phyloP scores from a whole-genome alignment of 495 filamentous ascomycete species.

The Trichocladium uniseriatum region DNA sequence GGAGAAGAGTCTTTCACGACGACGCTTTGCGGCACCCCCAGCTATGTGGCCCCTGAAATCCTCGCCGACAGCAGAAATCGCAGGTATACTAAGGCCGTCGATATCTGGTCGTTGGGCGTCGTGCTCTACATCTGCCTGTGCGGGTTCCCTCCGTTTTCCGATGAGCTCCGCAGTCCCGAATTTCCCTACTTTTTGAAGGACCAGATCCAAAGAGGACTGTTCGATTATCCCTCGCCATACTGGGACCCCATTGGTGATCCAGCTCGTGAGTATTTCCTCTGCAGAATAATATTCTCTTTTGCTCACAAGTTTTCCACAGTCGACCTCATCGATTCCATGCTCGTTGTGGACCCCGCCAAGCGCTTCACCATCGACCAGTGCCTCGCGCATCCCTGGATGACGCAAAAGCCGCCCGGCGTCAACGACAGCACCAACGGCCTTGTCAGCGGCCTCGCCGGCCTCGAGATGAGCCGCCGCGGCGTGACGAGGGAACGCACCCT shows the following conservation, averaged over 20 bases:
- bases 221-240: slow-evolving; percentile 94
- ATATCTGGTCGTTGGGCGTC: slow-evolving; percentile 94
- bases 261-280: slow-evolving; percentile 41
- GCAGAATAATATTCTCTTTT: background rate
- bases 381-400: slow-evolving; percentile 86
- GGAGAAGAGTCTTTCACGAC: slow-evolving; percentile 98
- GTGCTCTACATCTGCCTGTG: slow-evolving; percentile 99
- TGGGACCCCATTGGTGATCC: slow-evolving; percentile 91
- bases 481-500: slow-evolving; percentile 74
- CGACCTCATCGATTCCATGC: slow-evolving; percentile 92
- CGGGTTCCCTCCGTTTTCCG: slow-evolving; percentile 94
- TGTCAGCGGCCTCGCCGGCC: slow-evolving; percentile 64
- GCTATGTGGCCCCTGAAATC: slow-evolving; percentile 95
- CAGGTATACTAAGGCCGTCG: slow-evolving; percentile 89
- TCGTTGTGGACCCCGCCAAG: slow-evolving; percentile 73
- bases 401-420: slow-evolving; percentile 40
- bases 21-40: slow-evolving; percentile 91
- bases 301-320: slow-evolving; percentile 35
- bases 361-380: slow-evolving; percentile 85
- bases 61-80: slow-evolving; percentile 66
- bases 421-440: slow-evolving; percentile 91
- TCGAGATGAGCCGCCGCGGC: slow-evolving; percentile 81
- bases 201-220: slow-evolving; percentile 78
- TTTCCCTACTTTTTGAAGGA: slow-evolving; percentile 78
- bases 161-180: slow-evolving; percentile 77